Evolutionary conservation across 495 filamentous ascomycete genomes (phyloP).

Genomic region (Penicillium canariense): DNA sequence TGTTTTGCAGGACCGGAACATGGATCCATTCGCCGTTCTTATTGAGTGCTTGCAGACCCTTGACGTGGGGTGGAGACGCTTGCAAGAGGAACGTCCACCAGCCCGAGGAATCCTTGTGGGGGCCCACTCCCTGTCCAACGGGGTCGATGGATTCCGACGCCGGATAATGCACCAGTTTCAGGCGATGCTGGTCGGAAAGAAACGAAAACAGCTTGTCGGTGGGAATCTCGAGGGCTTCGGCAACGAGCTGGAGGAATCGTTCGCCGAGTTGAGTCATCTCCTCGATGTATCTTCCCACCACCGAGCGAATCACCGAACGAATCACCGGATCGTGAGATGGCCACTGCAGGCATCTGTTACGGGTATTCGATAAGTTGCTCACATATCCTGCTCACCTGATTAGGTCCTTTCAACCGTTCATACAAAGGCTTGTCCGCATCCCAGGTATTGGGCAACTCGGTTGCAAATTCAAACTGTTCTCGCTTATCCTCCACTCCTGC

Average conservation of each 20-base stretch:
- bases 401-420: conserved; percentile 53
- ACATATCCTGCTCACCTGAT: conserved; percentile 41
- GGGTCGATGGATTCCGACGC: conserved; percentile 11
- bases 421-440: conserved; percentile 33
- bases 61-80: conserved; percentile 40
- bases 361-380: no score
- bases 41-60: conserved; percentile 51
- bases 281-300: conserved; percentile 46
- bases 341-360: conserved; percentile 20
- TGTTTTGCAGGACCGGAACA: conserved; percentile 46
- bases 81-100: conserved; percentile 58
- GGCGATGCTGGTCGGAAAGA: conserved; percentile 51
- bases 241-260: conserved; percentile 49
- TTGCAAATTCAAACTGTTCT: conserved; percentile 58
- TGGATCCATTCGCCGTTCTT: conserved; percentile 47
- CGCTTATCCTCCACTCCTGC: conserved; percentile 45
- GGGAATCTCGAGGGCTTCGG: conserved; percentile 44
- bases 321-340: conserved; percentile 21
- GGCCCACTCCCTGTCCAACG: conserved; percentile 47
- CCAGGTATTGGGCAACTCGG: conserved; percentile 44
- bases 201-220: conserved; percentile 49
- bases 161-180: conserved; percentile 54
- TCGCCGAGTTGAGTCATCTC: conserved; percentile 45
- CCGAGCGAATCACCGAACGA: conserved; percentile 26
- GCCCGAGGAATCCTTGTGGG: conserved; percentile 56